phyloP scores from a whole-genome alignment of 805 yeast species.

The Suhomyces sp. region DNA sequence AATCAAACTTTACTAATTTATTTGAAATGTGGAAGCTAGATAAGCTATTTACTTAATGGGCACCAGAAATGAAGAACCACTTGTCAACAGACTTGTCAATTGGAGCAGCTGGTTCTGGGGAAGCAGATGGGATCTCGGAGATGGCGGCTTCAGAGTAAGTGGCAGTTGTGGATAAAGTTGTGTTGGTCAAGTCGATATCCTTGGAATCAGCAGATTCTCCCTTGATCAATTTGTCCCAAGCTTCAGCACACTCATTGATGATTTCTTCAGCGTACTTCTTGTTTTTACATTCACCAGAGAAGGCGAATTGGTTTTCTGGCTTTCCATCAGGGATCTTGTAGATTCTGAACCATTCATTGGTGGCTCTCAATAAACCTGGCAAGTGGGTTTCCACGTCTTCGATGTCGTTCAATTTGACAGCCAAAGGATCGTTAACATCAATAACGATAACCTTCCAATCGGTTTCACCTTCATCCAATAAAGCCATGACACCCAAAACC shows the following conservation, averaged over 20 bases:
- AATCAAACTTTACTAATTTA: not conserved
- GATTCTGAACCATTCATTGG: conserved; percentile 77
- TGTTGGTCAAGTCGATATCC: conserved; percentile 74
- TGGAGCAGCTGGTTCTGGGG: conserved; percentile 81
- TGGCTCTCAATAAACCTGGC: conserved; percentile 70
- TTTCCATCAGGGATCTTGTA: conserved; percentile 85
- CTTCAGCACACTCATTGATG: conserved; percentile 61
- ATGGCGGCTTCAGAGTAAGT: conserved; percentile 46
- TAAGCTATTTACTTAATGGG: conserved; percentile 34
- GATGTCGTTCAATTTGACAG: conserved; percentile 57
- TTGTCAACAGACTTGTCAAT: conserved; percentile 95
- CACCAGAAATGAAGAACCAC: conserved; percentile 97
- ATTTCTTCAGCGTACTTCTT: conserved; percentile 58
- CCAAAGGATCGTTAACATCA: conserved; percentile 64
- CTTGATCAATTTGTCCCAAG: conserved; percentile 63
- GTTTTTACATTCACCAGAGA: conserved; percentile 64
- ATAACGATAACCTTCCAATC: conserved; percentile 91
- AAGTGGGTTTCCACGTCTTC: conserved; percentile 64
- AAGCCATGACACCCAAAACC: conserved; percentile 72
- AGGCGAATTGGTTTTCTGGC: conserved; percentile 72
- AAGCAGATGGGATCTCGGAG: conserved; percentile 64
- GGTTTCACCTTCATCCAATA: conserved; percentile 91
- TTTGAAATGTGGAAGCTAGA: not conserved
- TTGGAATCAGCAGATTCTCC: conserved; percentile 40
- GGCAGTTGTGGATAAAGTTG: conserved; percentile 62